Conservation (phyloP, 495 filamentous ascomycete genomes). For the Talaromyces ruber region DNA sequence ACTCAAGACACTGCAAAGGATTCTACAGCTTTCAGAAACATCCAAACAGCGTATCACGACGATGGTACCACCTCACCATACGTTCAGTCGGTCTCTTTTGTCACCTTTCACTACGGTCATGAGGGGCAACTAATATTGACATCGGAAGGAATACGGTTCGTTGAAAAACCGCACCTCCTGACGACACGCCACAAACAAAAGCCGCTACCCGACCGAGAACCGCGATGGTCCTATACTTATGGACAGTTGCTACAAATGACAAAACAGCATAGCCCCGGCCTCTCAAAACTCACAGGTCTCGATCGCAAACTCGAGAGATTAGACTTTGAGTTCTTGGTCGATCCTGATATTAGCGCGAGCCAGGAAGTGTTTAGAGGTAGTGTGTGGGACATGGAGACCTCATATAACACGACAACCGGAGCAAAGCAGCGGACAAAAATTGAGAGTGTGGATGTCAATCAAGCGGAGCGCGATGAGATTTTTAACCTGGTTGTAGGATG, state of each 20-base stretch:
- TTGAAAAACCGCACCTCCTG: background rate
- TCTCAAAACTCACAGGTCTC: background rate
- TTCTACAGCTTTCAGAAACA: background rate
- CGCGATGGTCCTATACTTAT: background rate
- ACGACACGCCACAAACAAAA: background rate
- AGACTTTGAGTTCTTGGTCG: slow-evolving; percentile 1
- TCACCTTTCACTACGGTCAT: background rate
- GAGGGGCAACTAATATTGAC: background rate
- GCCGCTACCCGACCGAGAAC: background rate
- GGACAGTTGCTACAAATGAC: background rate
- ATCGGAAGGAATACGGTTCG: background rate
- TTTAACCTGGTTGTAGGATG: slow-evolving; percentile 29
- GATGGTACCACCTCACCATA: background rate
- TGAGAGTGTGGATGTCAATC: slow-evolving; percentile 6
- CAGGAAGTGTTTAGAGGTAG: background rate
- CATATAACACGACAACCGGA: background rate
- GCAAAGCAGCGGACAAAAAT: slow-evolving; percentile 9
- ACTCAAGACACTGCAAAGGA: background rate
- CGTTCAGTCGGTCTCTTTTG: background rate
- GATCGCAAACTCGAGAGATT: background rate
- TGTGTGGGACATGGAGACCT: background rate
- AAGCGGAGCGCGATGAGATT: slow-evolving; percentile 25
- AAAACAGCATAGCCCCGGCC: background rate
- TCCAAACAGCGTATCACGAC: background rate
- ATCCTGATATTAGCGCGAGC: background rate